Conservation (phyloP, 2,329 filamentous ascomycete species). For the Mycocentrospora acerina region DNA sequence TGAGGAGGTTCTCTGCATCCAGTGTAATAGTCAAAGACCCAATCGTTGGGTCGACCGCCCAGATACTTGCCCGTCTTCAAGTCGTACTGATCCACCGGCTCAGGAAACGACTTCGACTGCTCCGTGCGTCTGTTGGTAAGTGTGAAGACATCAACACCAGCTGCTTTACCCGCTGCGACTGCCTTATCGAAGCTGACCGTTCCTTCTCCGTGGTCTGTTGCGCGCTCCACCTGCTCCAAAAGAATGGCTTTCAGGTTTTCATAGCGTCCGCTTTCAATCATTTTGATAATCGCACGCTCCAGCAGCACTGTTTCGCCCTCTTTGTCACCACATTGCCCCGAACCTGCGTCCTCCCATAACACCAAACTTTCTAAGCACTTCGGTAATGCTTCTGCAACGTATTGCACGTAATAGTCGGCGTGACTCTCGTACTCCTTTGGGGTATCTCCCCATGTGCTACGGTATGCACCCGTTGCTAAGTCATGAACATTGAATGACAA, state of each 20-base stretch:
- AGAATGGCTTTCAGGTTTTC: neutral
- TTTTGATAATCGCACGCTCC: neutral
- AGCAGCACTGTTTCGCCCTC: neutral
- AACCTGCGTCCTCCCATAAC: neutral
- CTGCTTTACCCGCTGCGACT: slow-evolving; percentile 1
- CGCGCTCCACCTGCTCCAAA: neutral
- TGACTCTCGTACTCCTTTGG: neutral
- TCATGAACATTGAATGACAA: neutral
- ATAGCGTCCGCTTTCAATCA: neutral
- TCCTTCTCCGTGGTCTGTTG: neutral
- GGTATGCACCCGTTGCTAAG: neutral
- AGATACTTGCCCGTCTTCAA: slow-evolving; percentile 1
- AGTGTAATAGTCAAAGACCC: slow-evolving; percentile 1
- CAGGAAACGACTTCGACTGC: neutral
- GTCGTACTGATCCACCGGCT: slow-evolving; percentile 2
- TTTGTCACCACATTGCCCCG: neutral
- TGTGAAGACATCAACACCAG: slow-evolving; percentile 1
- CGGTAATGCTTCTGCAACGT: neutral
- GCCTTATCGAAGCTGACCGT: slow-evolving; percentile 1
- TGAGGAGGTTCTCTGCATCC: slow-evolving; percentile 2
- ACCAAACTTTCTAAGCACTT: neutral
- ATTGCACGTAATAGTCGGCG: neutral
- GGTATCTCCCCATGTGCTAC: neutral
- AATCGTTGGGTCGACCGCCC: neutral
- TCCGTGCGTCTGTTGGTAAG: neutral